A percentile compares a stretch with the other conserved stretches of the same genome.
Conservation (phyloP, 2,329 filamentous ascomycete genomes). For the Verticillium albo-atrum region DNA sequence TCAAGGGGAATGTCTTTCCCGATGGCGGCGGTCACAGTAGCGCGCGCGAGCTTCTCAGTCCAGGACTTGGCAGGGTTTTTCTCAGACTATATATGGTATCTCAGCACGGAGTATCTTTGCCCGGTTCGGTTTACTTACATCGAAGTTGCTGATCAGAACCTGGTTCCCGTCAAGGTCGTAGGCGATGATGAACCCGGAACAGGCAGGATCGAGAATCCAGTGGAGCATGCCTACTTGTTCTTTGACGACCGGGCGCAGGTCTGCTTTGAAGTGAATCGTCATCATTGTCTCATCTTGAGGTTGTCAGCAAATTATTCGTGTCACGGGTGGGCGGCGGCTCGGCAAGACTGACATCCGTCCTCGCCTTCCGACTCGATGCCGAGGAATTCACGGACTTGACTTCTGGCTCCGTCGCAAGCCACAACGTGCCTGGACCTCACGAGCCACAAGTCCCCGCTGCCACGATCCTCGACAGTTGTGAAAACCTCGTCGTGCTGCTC, state of each 20-base stretch:
- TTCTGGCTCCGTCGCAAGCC: constrained; percentile 30
- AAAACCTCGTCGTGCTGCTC: constrained; percentile 18
- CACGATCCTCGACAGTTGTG: constrained; percentile 23
- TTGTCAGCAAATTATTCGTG: constrained; percentile 5
- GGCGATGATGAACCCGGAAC: constrained; percentile 37
- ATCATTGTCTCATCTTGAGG: constrained; percentile 37
- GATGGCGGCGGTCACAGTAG: constrained; percentile 25
- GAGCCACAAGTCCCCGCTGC: constrained; percentile 14
- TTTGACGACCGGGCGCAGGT: constrained; percentile 30
- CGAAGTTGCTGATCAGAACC: constrained; percentile 38
- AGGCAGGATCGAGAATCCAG: constrained; percentile 37
- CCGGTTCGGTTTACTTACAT: constrained; percentile 19
- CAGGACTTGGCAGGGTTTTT: constrained; percentile 28
- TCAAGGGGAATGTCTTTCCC: constrained; percentile 27
- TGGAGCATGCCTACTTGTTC: constrained; percentile 37
- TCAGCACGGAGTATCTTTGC: not conserved
- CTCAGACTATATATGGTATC: constrained; percentile 15
- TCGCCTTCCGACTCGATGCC: constrained; percentile 34
- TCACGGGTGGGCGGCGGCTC: no score
- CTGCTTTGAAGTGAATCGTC: constrained; percentile 39
- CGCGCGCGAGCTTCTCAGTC: constrained; percentile 26
- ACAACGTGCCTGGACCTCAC: constrained; percentile 27
- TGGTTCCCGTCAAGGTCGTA: constrained; percentile 35
- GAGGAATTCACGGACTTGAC: constrained; percentile 23
- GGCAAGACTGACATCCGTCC: constrained; percentile 27